Evolutionary conservation across 345 rosid genomes (phyloP).

Genomic region (Diplotaxis tenuifolia): DNA sequence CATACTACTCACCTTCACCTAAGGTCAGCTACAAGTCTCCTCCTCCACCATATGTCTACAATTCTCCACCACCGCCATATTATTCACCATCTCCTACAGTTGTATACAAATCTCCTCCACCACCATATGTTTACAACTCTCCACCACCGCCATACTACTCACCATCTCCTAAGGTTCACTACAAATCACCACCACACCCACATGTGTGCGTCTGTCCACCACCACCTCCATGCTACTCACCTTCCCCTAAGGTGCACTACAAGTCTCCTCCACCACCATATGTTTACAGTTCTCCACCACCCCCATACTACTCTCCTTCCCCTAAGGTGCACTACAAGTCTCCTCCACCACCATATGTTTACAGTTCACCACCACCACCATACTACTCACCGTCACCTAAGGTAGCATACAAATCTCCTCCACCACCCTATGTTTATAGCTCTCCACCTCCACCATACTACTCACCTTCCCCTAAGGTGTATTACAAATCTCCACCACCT

Average conservation of each 20-base stretch:
- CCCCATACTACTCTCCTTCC: neutral
- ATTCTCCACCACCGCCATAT: too few relatives aligned
- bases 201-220: neutral
- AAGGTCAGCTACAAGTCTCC: too few relatives aligned
- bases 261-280: neutral
- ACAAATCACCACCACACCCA: neutral
- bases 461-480: neutral
- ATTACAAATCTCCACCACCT: neutral
- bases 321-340: neutral
- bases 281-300: neutral
- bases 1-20: too few relatives aligned
- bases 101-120: neutral
- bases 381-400: neutral
- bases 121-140: neutral
- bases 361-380: neutral
- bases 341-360: neutral
- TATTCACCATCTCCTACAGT: too few relatives aligned
- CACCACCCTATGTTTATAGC: neutral
- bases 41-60: too few relatives aligned
- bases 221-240: neutral
- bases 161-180: neutral
- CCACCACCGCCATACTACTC: constrained; percentile 1
- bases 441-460: neutral
- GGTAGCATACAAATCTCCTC: neutral
- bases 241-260: neutral